Evolutionary conservation across 192 early-diverging fungal genomes (phyloP), one percentile per base, ranked within the genome.

Genomic region (Lunasporangiospora selenospora): DNA sequence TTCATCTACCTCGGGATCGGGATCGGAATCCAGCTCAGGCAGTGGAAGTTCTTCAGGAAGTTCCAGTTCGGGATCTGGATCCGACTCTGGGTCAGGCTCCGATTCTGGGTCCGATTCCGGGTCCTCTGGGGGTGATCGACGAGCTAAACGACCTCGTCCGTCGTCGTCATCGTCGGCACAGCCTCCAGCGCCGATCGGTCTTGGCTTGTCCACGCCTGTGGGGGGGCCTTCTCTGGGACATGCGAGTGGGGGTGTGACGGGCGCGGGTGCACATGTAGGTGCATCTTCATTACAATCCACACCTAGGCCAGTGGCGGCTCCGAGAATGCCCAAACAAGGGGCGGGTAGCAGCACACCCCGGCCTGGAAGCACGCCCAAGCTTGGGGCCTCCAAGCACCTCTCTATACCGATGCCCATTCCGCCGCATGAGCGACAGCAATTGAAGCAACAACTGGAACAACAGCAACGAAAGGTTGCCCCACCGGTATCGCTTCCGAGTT

Each of bases 61-160:
- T 26, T 73, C 69, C 3, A 73, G 69, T 16, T 73, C 69, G 0
- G 69, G 57, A 10, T 59, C 56, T 24, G 58, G 56, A 9, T 67
- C 65, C 1, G 47, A 34, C 41, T 67, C 65, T 18, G 65, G 69
- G 47, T 73, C 69, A 13, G 60, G 55, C 6, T 63, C 69, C 0
- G 69, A 58, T 29, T 73, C 69, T 1, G 55, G 55, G 10, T 73
- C 69, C 26, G 69, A 36, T 34, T 58, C 67, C 1, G 67, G 44
- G 11, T 71, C 69, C 5, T 59, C 54, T 1, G 62, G 60, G 11
- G 29, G 45, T 47, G 60, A 57, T 36, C 62, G 40, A 18, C 9
- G n/a, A 7, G 53, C 13, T 24, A 70, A 41, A n/a, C 29, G 33
- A 11, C 3, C 29, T 21, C 41, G 39, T 37, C 44, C 40, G 16